Base-by-base conservation (phyloP, 1,139 yeast genomes). In the Geotrichum europaeum region DNA sequence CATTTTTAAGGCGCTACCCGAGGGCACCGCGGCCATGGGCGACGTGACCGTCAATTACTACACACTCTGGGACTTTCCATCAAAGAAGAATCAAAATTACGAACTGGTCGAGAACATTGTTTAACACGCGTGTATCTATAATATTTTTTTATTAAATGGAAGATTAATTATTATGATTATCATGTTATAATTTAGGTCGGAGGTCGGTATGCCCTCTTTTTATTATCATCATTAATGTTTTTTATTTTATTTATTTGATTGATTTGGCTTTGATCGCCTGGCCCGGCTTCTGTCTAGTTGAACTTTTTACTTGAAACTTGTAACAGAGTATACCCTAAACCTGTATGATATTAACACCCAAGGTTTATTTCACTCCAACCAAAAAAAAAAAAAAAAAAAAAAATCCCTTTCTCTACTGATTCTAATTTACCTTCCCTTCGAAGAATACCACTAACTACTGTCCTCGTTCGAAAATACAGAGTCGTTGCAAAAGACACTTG, bases 1-100 rank as follows among this genome's bases (percentile, higher is more conserved):
- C 54, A 43, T 65, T 12, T 60, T 65, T 58, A 62, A 60, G 34
- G 63, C 63, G 5, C 71, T 71, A 9, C 62, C 65, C 3, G 68
- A 67, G 4, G 74, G 73, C 0, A 54, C 59, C 12, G 77, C 73
- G 2, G 60, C 69, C 13, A 64, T 76, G 12, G 72, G 72, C 12
- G 77, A 78, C n/a, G 60, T 65, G 13, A 25, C 63, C 0, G 73
- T 76, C 4, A 76, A 76, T 65, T 76, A 76, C 63, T 73, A 72
- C 62, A 64, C 63, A 25, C 64, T 75, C 49, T 72, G 73, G 71
- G 75, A 74, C 28, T 68, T 68, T 57, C 75, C 75, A 1, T 60
- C 61, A 3, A 55, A 32, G 22, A 55, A 28, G n/a, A 47, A 47
- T 10, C 57, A 55, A 28, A 65, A 60, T 4, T 68, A 65, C 55